Evolutionary conservation across 2,329 filamentous ascomycete genomes (phyloP).

Genomic region (Colletotrichum neosansevieriae): DNA sequence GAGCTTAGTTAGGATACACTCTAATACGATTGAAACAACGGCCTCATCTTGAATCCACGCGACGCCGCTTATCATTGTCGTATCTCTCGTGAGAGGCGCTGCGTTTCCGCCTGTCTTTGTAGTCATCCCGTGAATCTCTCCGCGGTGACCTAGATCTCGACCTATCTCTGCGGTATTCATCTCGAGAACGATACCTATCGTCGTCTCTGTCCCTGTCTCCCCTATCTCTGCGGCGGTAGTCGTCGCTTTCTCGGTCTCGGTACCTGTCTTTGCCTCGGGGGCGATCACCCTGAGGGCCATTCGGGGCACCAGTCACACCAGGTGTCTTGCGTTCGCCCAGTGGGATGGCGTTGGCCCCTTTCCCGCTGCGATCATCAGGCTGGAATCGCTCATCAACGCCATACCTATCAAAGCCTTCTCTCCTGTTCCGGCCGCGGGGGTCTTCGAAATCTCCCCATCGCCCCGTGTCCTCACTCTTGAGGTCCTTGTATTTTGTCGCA

Average conservation of each 20-base stretch:
- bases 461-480: constrained; percentile 91
- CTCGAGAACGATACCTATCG: constrained; percentile 48
- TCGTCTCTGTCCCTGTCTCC: constrained; percentile 46
- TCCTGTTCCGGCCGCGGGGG: constrained; percentile 49
- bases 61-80: constrained; percentile 70
- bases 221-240: constrained; percentile 42
- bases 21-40: constrained; percentile 20
- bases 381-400: constrained; percentile 74
- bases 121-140: constrained; percentile 56
- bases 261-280: constrained; percentile 56
- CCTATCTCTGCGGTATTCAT: constrained; percentile 50
- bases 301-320: not conserved
- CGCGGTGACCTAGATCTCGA: constrained; percentile 69
- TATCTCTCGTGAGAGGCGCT: constrained; percentile 68
- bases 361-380: constrained; percentile 67
- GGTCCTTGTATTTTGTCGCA: constrained; percentile 88
- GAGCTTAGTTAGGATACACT: constrained; percentile 30
- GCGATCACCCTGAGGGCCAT: constrained; percentile 46
- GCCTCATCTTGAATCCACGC: constrained; percentile 56
- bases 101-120: constrained; percentile 66
- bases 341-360: constrained; percentile 78
- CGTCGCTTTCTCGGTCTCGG: constrained; percentile 45
- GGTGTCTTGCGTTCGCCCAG: constrained; percentile 69
- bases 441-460: constrained; percentile 79
- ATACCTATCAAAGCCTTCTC: constrained; percentile 52